Base-by-base conservation (phyloP, 2,329 filamentous ascomycete genomes). In the Hypoxylon sp. region DNA sequence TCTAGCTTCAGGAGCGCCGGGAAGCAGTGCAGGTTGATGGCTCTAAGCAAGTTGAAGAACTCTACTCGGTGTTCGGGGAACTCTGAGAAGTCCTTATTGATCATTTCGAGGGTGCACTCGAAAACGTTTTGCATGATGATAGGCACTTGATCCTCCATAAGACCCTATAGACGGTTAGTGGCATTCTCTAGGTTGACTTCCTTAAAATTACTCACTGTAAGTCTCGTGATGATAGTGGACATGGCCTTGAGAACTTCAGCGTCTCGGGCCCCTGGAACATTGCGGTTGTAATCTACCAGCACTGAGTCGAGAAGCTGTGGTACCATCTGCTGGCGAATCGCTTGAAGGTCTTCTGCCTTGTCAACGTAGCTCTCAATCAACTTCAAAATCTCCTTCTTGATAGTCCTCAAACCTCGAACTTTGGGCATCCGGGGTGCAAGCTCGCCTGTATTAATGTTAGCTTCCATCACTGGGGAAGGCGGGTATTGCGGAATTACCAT, bases 51-150 rank as follows among this genome's bases (percentile, higher is more conserved):
- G 81, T 97, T 98, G 87, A 99, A 99, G 82, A 99, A 99, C 80
- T 98, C 95, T n/a, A 99, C 96, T 63, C 97, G 92, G 79, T 99
- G 96, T 80, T 99, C 96, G 0, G 96, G 96, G 80, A 97, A 99
- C 79, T 99, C 96, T 50, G 97, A 98, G 81, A 99, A 99, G 81
- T 99, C 96, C 83, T 99, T 99, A 88, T 98, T 99, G 83, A 99
- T 99, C 96, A 99, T 99, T 76, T 97, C 94, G 62, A 99, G 85
- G 2, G 96, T 99, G 84, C 95, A 98, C 81, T 98, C 95, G 76
- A 99, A 99, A 25, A 99, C 93, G 73, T 95, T 97, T 80, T 98
- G 94, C 93, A 99, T 97, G 77, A 99, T 98, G 52, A 91, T 91
- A 9, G 96, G 94, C 46, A 99, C 93, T 81, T 98, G 96, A 78